Conservation (phyloP, 352 stramenopile genomes). For the Phytopythium cucurbitacearum region DNA sequence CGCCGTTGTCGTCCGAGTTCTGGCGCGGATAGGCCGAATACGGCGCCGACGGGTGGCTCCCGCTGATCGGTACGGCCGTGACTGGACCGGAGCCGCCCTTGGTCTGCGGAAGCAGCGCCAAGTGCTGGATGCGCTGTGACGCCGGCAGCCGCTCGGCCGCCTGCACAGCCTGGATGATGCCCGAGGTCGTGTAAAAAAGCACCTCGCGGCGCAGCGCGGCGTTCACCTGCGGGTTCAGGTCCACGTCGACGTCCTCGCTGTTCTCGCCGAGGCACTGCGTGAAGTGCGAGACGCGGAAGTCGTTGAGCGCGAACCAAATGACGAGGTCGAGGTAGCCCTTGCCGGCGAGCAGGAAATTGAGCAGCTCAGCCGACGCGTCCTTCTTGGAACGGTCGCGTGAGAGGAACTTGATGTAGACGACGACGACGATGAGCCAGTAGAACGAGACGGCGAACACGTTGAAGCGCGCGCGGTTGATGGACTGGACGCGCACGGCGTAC, state of each 20-base stretch:
- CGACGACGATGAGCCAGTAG: conserved; percentile 80
- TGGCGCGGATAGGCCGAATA: conserved; percentile 55
- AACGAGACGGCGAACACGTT: conserved; percentile 86
- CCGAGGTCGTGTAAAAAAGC: conserved; percentile 88
- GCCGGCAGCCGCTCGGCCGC: conserved; percentile 67
- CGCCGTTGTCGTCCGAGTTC: conserved; percentile 37
- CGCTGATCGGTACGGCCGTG: conserved; percentile 24
- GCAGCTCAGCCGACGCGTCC: conserved; percentile 60
- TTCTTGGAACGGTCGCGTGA: conserved; percentile 47
- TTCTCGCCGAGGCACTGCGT: conserved; percentile 54
- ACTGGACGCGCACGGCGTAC: conserved; percentile 80
- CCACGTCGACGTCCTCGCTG: conserved; percentile 65
- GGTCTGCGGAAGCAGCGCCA: conserved; percentile 76
- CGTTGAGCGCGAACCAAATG: conserved; percentile 87
- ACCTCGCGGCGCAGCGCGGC: conserved; percentile 82
- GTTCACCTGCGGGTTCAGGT: conserved; percentile 88
- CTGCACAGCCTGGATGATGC: conserved; percentile 86
- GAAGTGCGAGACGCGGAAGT: conserved; percentile 79
- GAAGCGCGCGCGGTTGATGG: conserved; percentile 85
- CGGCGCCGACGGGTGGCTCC: conserved; percentile 22
- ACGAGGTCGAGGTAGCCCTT: conserved; percentile 88
- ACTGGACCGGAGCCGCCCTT: conserved; percentile 28
- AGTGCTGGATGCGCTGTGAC: conserved; percentile 78
- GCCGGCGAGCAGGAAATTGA: conserved; percentile 85
- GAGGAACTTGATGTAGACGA: conserved; percentile 81